Conservation (phyloP, 106 monocot species). For the Acanthochlamys bracteata region DNA sequence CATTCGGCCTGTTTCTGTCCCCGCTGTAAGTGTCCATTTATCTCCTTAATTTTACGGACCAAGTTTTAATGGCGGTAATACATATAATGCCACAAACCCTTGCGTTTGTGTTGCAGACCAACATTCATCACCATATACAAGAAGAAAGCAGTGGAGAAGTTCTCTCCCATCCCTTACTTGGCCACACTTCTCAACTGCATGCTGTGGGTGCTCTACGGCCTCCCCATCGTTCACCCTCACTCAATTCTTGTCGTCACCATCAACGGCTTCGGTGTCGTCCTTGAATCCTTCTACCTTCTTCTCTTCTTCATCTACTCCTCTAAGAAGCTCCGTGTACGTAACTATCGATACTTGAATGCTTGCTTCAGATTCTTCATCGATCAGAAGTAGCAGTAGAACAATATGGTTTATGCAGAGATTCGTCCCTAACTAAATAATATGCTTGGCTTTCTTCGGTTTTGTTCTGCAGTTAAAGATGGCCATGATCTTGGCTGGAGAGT, state of each 20-base stretch:
- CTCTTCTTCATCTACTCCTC: constrained; percentile 37
- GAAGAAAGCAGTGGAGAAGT: constrained; percentile 44
- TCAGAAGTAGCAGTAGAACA: too few species aligned
- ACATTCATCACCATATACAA: constrained; percentile 35
- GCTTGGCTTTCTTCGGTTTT: too few species aligned
- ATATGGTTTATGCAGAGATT: too few species aligned
- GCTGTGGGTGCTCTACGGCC: constrained; percentile 58
- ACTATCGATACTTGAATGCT: not conserved
- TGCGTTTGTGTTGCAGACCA: constrained; percentile 6
- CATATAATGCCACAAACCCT: not conserved
- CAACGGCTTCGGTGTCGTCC: constrained; percentile 28
- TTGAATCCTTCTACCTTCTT: constrained; percentile 32
- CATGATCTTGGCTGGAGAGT: constrained; percentile 21
- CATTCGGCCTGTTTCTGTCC: constrained; percentile 59
- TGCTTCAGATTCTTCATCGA: too few species aligned
- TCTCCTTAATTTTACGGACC: not conserved
- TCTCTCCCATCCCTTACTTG: constrained; percentile 51
- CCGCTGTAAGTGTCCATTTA: constrained; percentile 24
- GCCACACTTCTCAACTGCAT: constrained; percentile 53
- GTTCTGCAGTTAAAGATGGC: constrained; percentile 27
- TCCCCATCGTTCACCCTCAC: constrained; percentile 41
- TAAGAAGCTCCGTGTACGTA: constrained; percentile 3
- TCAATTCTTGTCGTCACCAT: constrained; percentile 53
- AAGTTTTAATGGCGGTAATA: not conserved
- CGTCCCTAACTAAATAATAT: not conserved